These are phyloP conservation scores for Claviceps maximensis DNA, from an alignment of 2,329 filamentous ascomycete genomes.

Conservation along the genomic window DNA sequence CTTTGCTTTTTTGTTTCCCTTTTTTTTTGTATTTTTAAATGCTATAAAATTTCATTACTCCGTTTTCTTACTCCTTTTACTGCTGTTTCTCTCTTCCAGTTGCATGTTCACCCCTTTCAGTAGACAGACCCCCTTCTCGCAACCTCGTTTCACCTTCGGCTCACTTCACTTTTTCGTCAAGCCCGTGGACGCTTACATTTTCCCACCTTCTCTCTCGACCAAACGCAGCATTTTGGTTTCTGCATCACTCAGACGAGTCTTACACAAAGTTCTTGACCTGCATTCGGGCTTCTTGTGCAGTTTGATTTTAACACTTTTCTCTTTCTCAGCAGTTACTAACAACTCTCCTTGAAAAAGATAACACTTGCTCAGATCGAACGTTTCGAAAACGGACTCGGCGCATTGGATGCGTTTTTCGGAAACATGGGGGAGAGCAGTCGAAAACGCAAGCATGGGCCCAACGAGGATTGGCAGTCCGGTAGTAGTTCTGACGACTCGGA, in stretches of 20 bases:
- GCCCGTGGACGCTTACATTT: not conserved
- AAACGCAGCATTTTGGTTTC: not conserved
- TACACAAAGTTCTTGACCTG: not conserved
- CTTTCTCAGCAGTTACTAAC: constrained; percentile 8
- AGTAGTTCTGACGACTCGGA: constrained; percentile 12
- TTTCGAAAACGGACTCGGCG: constrained; percentile 19
- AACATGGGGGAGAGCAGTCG: constrained; percentile 9
- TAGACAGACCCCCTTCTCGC: too few relatives aligned
- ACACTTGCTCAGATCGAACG: constrained; percentile 16
- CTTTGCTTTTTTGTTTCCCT: not conserved
- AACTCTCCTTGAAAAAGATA: constrained; percentile 7
- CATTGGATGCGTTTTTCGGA: constrained; percentile 12
- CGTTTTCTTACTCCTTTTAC: not conserved
- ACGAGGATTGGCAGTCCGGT: constrained; percentile 18
- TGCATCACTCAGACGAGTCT: not conserved
- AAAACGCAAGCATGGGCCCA: constrained; percentile 19
- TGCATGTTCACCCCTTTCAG: not conserved
- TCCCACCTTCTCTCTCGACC: not conserved
- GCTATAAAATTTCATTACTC: not conserved
- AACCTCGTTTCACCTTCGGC: not conserved
- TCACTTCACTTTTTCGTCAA: not conserved
- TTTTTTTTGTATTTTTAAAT: too few relatives aligned
- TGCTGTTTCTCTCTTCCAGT: not conserved
- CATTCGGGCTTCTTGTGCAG: not conserved
- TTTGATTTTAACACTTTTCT: not conserved